These are phyloP conservation scores for Saccharomycopsis amapae DNA, from an alignment of 805 yeast species.

Conservation along the genomic window DNA sequence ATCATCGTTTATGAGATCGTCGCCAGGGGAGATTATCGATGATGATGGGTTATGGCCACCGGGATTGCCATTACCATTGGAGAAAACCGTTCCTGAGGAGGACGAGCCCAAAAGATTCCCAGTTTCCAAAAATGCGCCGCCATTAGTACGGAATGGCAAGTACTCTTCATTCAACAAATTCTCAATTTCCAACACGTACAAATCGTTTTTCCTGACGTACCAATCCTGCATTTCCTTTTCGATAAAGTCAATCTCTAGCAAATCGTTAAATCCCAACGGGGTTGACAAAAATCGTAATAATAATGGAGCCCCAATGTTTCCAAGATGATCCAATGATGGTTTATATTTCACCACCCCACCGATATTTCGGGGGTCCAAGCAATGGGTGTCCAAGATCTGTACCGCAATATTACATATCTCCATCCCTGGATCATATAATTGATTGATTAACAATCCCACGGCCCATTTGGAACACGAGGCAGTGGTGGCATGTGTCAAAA, in stretches of 20 bases:
- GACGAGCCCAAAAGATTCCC: conserved; percentile 7
- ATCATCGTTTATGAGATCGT: conserved; percentile 15
- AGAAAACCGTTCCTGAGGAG: neutral
- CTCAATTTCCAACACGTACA: conserved; percentile 46
- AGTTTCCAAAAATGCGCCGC: conserved; percentile 4
- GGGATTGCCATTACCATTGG: neutral
- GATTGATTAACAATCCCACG: conserved; percentile 50
- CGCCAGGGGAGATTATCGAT: conserved; percentile 18
- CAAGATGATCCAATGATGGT: conserved; percentile 52
- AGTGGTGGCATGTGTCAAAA: conserved; percentile 27
- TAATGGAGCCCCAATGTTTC: conserved; percentile 47
- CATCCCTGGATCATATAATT: conserved; percentile 58
- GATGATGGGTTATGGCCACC: neutral
- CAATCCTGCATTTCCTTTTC: conserved; percentile 62
- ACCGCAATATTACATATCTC: conserved; percentile 52
- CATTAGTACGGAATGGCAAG: conserved; percentile 14
- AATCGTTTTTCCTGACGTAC: conserved; percentile 41
- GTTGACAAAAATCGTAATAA: conserved; percentile 58
- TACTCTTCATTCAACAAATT: conserved; percentile 26
- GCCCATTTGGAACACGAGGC: conserved; percentile 34
- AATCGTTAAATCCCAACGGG: conserved; percentile 60
- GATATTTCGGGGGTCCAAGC: conserved; percentile 41
- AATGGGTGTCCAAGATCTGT: conserved; percentile 45
- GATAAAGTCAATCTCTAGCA: conserved; percentile 52
- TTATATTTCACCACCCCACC: conserved; percentile 42